A percentile compares a stretch with the other conserved stretches of the same genome.
Conservation (phyloP, 768 basidiomycete species). For the Lentinula edodes region DNA sequence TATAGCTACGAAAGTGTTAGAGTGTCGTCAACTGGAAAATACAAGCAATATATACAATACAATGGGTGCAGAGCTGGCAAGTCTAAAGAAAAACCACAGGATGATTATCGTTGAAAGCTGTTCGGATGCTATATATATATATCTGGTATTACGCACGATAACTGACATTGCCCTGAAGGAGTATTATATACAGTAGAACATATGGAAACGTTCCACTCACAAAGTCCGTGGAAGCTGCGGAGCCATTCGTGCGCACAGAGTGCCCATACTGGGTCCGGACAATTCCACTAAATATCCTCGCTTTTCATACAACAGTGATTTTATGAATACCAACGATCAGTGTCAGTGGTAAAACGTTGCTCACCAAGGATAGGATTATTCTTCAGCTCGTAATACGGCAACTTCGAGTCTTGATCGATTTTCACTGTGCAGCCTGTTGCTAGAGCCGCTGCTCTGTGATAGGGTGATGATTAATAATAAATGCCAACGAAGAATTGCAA, state of each 20-base stretch:
- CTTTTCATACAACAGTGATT: conserved; percentile 31
- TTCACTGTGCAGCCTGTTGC: conserved; percentile 56
- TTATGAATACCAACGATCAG: neutral
- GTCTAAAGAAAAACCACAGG: conserved; percentile 24
- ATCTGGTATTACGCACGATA: conserved; percentile 38
- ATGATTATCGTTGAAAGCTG: conserved; percentile 8
- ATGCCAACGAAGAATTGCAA: neutral
- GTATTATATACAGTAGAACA: neutral
- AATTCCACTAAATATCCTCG: conserved; percentile 45
- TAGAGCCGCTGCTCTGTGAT: conserved; percentile 56
- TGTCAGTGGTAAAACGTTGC: conserved; percentile 13
- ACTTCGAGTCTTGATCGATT: conserved; percentile 24
- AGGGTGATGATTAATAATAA: conserved; percentile 7
- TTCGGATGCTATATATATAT: neutral
- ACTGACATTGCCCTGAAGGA: conserved; percentile 63
- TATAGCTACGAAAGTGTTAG: conserved; percentile 43
- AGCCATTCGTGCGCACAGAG: conserved; percentile 25
- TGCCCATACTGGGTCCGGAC: conserved; percentile 32
- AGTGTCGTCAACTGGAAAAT: conserved; percentile 10
- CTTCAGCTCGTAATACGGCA: conserved; percentile 49
- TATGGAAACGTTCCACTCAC: conserved; percentile 35
- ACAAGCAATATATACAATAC: conserved; percentile 38
- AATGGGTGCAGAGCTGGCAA: conserved; percentile 59
- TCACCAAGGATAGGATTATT: conserved; percentile 55
- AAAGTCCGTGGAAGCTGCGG: conserved; percentile 72